A percentile compares a stretch with the other conserved stretches of the same genome.
Conservation (phyloP, 2,329 filamentous ascomycete genomes). For the Ceratocystis colombiana region DNA sequence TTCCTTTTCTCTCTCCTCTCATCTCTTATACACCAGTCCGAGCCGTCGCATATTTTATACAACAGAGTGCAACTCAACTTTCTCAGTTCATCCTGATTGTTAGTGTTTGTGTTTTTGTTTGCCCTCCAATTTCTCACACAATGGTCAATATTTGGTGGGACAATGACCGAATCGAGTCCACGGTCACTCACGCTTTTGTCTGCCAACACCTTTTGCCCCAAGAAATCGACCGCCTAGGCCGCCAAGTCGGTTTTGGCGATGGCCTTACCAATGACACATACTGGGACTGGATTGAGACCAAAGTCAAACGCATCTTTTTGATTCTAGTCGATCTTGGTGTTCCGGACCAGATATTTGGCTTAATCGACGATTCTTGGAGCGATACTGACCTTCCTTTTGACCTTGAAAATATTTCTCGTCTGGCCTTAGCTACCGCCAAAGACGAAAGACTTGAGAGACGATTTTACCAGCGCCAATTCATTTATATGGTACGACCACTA, state of each 20-base stretch:
- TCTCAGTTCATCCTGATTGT: background rate
- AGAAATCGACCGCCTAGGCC: constrained; percentile 53
- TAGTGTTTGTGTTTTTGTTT: background rate
- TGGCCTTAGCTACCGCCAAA: constrained; percentile 48
- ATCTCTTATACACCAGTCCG: background rate
- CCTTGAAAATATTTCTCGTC: constrained; percentile 52
- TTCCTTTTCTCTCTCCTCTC: background rate
- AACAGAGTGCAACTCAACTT: background rate
- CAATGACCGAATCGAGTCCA: constrained; percentile 55
- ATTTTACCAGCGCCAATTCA: constrained; percentile 61
- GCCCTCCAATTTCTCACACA: background rate
- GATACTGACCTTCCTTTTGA: constrained; percentile 64
- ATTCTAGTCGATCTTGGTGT: constrained; percentile 59
- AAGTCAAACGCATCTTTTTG: constrained; percentile 60
- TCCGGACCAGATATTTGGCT: constrained; percentile 62
- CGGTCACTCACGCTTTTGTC: constrained; percentile 59
- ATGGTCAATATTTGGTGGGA: constrained; percentile 55
- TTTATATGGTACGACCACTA: constrained; percentile 57
- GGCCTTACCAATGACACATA: constrained; percentile 63
- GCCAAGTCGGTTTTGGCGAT: constrained; percentile 54
- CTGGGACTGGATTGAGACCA: constrained; percentile 64
- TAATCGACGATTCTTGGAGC: constrained; percentile 67
- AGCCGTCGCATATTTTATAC: background rate
- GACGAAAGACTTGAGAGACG: constrained; percentile 56
- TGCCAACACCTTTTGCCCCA: constrained; percentile 52